Conservation (phyloP, 2,329 filamentous ascomycete species). For the Aspergillus phoenicis region DNA sequence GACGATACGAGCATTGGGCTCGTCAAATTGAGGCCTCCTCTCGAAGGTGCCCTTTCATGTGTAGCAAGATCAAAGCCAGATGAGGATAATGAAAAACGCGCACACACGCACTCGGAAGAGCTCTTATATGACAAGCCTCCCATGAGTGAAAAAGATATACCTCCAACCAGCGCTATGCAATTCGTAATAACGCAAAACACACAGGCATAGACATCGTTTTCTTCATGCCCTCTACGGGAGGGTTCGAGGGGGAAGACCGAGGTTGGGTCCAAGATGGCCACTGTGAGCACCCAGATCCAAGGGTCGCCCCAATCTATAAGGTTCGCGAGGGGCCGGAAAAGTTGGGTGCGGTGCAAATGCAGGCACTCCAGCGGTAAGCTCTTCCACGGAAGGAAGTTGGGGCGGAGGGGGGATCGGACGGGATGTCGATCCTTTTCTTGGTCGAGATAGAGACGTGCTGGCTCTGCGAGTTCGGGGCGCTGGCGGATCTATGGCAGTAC, state of each 20-base stretch:
- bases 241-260: conserved; percentile 40
- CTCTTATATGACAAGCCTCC: conserved; percentile 34
- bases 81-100: conserved; percentile 13
- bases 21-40: conserved; percentile 5
- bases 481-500: conserved; percentile 55
- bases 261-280: conserved; percentile 34
- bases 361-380: conserved; percentile 50
- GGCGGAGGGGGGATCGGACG: conserved; percentile 37
- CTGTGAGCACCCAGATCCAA: conserved; percentile 35
- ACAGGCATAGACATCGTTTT: conserved; percentile 27
- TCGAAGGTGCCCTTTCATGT: not conserved
- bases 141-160: conserved; percentile 38
- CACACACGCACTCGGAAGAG: conserved; percentile 18
- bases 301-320: conserved; percentile 37
- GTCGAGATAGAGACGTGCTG: conserved; percentile 42
- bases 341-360: conserved; percentile 45
- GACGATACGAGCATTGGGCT: conserved; percentile 10
- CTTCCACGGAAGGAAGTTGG: conserved; percentile 49
- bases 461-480: conserved; percentile 39
- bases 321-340: conserved; percentile 37
- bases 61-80: conserved; percentile 5
- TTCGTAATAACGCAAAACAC: conserved; percentile 34
- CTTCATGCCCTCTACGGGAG: conserved; percentile 31
- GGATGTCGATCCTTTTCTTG: conserved; percentile 44
- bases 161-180: conserved; percentile 44